Evolutionary conservation across 371 early-diverging fungal species (phyloP).

Genomic region (Cokeromyces recurvatus): DNA sequence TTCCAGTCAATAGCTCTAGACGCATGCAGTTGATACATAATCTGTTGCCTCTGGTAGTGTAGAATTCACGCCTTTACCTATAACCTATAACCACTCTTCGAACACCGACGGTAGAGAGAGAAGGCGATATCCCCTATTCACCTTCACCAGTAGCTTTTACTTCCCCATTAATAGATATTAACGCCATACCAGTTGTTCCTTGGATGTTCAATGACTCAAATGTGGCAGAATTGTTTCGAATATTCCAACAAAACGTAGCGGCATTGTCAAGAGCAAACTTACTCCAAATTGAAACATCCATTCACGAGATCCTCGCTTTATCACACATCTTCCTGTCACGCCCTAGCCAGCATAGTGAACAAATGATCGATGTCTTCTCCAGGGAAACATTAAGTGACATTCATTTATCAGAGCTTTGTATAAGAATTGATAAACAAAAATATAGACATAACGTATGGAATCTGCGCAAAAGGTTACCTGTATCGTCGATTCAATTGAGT

Average conservation of each 20-base stretch:
- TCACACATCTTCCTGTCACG: constrained; percentile 13
- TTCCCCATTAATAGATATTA: constrained; percentile 3
- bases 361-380: no score
- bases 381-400: no score
- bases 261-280: constrained; percentile 8
- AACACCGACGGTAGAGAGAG: not conserved
- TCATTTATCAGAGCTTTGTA: no score
- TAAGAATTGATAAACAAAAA: not conserved
- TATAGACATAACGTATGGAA: no score
- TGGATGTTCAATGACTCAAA: constrained; percentile 16
- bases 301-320: constrained; percentile 15
- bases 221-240: constrained; percentile 9
- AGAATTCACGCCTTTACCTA: no score
- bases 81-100: not conserved
- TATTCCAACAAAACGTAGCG: constrained; percentile 11
- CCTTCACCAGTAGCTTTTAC: constrained; percentile 1
- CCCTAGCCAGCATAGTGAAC: constrained; percentile 10
- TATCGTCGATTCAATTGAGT: no score
- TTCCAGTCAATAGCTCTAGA: constrained; percentile 12
- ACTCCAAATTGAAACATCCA: constrained; percentile 15
- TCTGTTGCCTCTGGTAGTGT: constrained; percentile 1
- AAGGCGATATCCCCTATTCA: no score
- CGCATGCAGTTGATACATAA: constrained; percentile 8
- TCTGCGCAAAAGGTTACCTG: no score
- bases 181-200: constrained; percentile 7